Conservation (phyloP, 192 early-diverging fungal genomes). For the Oehlia diaphana region DNA sequence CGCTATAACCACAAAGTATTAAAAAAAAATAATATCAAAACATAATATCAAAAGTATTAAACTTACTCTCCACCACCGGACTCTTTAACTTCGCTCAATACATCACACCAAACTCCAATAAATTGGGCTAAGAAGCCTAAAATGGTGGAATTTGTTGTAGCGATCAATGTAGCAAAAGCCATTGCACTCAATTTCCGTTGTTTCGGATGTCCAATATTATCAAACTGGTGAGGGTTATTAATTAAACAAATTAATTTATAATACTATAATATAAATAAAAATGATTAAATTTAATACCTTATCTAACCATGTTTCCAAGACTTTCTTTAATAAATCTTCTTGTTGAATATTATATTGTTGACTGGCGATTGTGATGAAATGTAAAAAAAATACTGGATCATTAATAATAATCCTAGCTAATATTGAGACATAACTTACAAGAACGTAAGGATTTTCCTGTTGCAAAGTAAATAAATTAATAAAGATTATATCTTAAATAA, state of each 20-base stretch:
- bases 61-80: conserved; percentile 60
- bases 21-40: background rate
- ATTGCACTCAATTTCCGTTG: conserved; percentile 68
- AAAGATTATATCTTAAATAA: background rate
- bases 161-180: conserved; percentile 56
- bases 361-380: conserved; percentile 46
- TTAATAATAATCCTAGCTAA: conserved; percentile 63
- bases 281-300: conserved; percentile 48
- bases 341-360: conserved; percentile 43
- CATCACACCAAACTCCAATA: conserved; percentile 61
- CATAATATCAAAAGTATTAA: background rate
- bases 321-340: conserved; percentile 45
- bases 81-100: conserved; percentile 61
- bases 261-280: background rate
- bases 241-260: background rate
- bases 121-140: conserved; percentile 51
- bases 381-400: conserved; percentile 54
- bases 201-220: conserved; percentile 69
- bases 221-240: conserved; percentile 56
- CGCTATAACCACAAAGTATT: conserved; percentile 31
- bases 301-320: conserved; percentile 66
- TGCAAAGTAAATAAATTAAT: background rate
- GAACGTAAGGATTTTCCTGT: conserved; percentile 55
- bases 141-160: conserved; percentile 48
- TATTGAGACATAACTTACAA: conserved; percentile 63